phyloP scores from a whole-genome alignment of 371 early-diverging fungal species.

The Blakeslea trispora region DNA sequence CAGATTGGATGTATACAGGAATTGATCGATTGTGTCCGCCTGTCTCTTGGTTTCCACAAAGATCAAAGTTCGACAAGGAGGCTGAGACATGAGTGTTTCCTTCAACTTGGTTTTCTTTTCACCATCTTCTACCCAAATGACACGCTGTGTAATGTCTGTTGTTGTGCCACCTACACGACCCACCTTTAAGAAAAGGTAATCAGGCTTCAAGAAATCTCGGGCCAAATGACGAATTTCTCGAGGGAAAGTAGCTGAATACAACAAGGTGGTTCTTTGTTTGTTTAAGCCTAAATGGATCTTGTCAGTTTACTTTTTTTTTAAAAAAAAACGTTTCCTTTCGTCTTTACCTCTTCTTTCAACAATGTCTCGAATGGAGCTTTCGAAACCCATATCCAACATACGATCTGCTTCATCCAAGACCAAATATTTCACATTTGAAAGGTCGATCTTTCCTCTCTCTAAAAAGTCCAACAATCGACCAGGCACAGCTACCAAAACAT shows the following conservation, averaged over 20 bases:
- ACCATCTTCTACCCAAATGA: constrained; percentile 49
- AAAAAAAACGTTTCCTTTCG: no score
- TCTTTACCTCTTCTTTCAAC: constrained; percentile 85
- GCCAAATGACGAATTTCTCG: constrained; percentile 90
- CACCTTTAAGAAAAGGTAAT: constrained; percentile 50
- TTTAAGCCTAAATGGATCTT: constrained; percentile 48
- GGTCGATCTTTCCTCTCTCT: constrained; percentile 74
- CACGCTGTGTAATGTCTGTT: constrained; percentile 52
- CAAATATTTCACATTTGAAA: constrained; percentile 86
- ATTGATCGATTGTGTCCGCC: constrained; percentile 80
- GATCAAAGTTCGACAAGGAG: constrained; percentile 69
- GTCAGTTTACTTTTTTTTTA: no score
- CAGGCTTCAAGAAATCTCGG: constrained; percentile 83
- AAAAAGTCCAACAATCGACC: constrained; percentile 97
- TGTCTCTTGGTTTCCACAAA: constrained; percentile 83
- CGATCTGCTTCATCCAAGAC: constrained; percentile 98
- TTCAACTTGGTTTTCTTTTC: constrained; percentile 45
- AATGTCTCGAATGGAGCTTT: constrained; percentile 91
- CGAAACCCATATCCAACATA: constrained; percentile 99
- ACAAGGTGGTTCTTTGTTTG: constrained; percentile 88
- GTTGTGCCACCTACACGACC: constrained; percentile 63
- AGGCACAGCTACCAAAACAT: constrained; percentile 98
- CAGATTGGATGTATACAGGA: constrained; percentile 62
- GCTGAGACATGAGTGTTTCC: constrained; percentile 33
- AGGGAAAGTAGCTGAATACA: constrained; percentile 99